These are phyloP conservation scores for Sclerotiophoma versabilis DNA, from an alignment of 2,329 filamentous ascomycete species.

Conservation along the genomic window DNA sequence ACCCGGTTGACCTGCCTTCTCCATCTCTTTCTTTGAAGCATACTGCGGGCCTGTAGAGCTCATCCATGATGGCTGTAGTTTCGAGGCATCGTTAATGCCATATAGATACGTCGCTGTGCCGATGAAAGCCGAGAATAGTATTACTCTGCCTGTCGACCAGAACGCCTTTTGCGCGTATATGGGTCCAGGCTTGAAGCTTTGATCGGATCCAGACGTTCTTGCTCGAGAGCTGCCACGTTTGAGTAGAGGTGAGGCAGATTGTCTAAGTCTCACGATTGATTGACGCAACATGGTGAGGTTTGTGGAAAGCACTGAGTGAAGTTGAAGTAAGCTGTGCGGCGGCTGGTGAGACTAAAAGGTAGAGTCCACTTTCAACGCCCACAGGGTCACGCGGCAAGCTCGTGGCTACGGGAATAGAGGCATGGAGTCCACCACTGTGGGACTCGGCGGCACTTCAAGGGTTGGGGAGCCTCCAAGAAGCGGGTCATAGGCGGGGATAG, in stretches of 20 bases:
- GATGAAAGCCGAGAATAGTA: conserved; percentile 59
- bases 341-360: conserved; percentile 21
- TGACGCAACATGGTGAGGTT: conserved; percentile 44
- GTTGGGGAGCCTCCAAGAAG: conserved; percentile 8
- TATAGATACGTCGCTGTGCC: conserved; percentile 61
- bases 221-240: conserved; percentile 37
- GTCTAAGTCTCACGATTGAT: conserved; percentile 36
- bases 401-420: conserved; percentile 27
- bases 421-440: conserved; percentile 21
- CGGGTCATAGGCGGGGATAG: conserved; percentile 39
- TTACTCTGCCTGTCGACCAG: conserved; percentile 57
- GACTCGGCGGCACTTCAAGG: conserved; percentile 8
- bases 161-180: conserved; percentile 42
- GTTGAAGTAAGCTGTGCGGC: conserved; percentile 23
- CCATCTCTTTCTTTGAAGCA: conserved; percentile 59
- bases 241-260: conserved; percentile 37
- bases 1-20: conserved; percentile 50
- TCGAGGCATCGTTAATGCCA: conserved; percentile 52
- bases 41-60: conserved; percentile 50
- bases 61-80: conserved; percentile 38
- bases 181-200: conserved; percentile 28
- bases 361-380: conserved; percentile 29
- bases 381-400: conserved; percentile 33
- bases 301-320: conserved; percentile 15
- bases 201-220: conserved; percentile 36